These are phyloP conservation scores for Bauhinia variegata DNA, from an alignment of 306 rosid genomes.

Conservation along the genomic window DNA sequence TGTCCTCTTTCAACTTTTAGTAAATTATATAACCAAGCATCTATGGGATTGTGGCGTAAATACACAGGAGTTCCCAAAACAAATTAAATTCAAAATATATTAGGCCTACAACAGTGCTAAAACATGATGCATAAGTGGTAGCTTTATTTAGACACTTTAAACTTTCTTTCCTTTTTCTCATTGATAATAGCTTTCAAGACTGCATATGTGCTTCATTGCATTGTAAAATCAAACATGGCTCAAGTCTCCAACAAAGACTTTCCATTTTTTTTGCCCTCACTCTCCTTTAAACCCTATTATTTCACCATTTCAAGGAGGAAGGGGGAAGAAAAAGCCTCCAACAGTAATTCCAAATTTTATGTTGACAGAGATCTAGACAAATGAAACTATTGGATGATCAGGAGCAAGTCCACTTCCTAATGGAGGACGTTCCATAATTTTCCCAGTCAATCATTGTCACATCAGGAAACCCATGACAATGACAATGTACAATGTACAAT, in stretches of 20 bases:
- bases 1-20: conserved; percentile 1
- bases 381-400: neutral
- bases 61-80: neutral
- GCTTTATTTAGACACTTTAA: neutral
- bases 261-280: no score
- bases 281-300: no score
- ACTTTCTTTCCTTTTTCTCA: neutral
- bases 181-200: neutral
- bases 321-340: neutral
- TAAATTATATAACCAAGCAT: conserved; percentile 17
- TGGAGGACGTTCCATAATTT: neutral
- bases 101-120: neutral
- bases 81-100: neutral
- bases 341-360: neutral
- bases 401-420: conserved; percentile 2
- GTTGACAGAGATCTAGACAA: neutral
- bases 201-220: no score
- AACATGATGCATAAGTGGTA: neutral
- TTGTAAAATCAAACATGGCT: neutral
- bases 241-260: neutral
- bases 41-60: neutral
- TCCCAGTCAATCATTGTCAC: neutral
- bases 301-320: neutral
- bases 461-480: neutral
- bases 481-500: neutral